Conservation (phyloP, 768 basidiomycete genomes). For the Collybiopsis luxurians region DNA sequence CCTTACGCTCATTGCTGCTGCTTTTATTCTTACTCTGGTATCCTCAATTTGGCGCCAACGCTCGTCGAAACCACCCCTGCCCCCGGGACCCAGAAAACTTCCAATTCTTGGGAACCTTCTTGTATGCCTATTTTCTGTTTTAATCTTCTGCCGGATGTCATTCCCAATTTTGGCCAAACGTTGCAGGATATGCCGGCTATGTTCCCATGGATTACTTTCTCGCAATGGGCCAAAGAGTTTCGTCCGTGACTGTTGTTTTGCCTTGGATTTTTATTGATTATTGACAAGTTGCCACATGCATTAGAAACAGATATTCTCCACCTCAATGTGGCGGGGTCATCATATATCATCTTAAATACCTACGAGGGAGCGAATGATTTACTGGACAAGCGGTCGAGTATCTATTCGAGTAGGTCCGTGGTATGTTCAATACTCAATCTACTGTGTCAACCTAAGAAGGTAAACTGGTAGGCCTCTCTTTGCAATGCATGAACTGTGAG, state of each 20-base stretch:
- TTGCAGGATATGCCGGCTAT: constrained; percentile 30
- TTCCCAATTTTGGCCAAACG: background rate
- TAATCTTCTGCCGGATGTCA: no score
- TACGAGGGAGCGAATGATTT: constrained; percentile 36
- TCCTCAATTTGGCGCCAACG: no score
- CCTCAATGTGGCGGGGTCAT: constrained; percentile 23
- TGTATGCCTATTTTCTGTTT: no score
- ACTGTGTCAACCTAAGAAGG: background rate
- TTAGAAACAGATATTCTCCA: constrained; percentile 28
- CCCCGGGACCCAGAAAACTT: no score
- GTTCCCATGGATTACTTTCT: constrained; percentile 34
- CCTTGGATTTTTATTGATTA: background rate
- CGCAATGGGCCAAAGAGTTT: constrained; percentile 35
- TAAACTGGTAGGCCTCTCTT: background rate
- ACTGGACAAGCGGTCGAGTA: constrained; percentile 37
- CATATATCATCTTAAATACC: constrained; percentile 32
- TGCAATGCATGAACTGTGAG: constrained; percentile 1
- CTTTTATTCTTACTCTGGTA: no score
- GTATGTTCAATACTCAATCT: background rate
- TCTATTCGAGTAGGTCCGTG: constrained; percentile 33
- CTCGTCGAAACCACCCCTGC: no score
- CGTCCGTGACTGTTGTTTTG: constrained; percentile 21
- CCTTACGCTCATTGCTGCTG: no score
- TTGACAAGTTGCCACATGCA: background rate
- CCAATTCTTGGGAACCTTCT: no score